Conservation (phyloP, 2,329 filamentous ascomycete species). For the Huntiella savannae region DNA sequence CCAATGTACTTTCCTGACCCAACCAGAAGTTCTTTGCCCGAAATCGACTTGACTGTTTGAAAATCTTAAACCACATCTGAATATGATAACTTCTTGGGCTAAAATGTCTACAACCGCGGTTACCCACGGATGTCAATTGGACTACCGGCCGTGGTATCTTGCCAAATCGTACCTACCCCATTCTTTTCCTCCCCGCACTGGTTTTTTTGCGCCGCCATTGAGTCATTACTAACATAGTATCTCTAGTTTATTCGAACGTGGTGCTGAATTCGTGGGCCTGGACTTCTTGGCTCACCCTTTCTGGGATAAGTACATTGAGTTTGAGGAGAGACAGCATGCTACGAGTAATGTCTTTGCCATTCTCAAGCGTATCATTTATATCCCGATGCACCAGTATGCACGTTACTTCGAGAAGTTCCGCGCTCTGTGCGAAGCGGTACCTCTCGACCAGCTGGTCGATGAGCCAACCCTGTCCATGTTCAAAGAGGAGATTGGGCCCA, state of each 20-base stretch:
- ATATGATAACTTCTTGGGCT: too few relatives aligned
- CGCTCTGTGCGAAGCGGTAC: conserved; percentile 51
- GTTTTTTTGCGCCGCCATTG: conserved; percentile 15
- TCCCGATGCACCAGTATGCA: conserved; percentile 90
- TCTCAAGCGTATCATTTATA: conserved; percentile 61
- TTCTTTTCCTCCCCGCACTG: conserved; percentile 15
- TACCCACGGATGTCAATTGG: too few relatives aligned
- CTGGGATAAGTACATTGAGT: conserved; percentile 98
- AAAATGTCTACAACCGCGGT: too few relatives aligned
- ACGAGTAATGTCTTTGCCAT: conserved; percentile 74
- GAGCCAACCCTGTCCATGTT: conserved; percentile 49
- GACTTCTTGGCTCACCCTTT: conserved; percentile 92
- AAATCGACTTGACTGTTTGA: too few relatives aligned
- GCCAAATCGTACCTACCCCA: conserved; percentile 4
- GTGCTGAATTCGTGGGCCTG: conserved; percentile 63
- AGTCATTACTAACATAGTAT: conserved; percentile 8
- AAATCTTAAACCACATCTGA: too few relatives aligned
- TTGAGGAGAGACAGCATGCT: conserved; percentile 75
- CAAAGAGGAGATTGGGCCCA: conserved; percentile 45
- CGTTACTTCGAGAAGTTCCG: conserved; percentile 88
- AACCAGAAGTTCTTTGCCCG: too few relatives aligned
- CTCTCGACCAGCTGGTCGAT: conserved; percentile 53
- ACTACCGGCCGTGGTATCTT: too few relatives aligned
- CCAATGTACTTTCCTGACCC: too few relatives aligned
- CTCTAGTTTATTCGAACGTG: conserved; percentile 83